phyloP scores from a whole-genome alignment of 768 basidiomycete species.

The Dictyophora rubrovolvata region DNA sequence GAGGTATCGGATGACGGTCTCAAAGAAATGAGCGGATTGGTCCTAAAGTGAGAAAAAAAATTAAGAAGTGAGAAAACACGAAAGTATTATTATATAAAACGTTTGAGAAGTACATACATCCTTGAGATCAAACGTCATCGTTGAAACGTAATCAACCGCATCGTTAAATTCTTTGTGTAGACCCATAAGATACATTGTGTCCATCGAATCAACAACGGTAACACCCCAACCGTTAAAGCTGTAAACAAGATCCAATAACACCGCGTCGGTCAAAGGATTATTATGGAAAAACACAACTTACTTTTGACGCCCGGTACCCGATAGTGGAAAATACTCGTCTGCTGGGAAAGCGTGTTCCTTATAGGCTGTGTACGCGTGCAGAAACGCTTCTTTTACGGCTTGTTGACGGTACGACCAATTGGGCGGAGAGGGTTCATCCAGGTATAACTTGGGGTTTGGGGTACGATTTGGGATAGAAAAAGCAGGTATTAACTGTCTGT shows the following conservation, averaged over 20 bases:
- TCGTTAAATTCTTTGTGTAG: conserved; percentile 59
- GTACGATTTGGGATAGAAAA: neutral
- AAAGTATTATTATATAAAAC: conserved; percentile 2
- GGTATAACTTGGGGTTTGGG: neutral
- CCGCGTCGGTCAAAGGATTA: neutral
- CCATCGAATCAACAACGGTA: conserved; percentile 71
- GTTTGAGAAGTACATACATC: neutral
- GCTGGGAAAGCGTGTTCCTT: conserved; percentile 45
- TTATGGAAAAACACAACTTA: conserved; percentile 21
- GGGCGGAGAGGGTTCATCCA: neutral
- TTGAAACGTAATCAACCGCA: conserved; percentile 51
- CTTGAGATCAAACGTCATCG: conserved; percentile 28
- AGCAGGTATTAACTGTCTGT: neutral
- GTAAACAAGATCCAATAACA: neutral
- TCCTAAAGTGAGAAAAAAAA: conserved; percentile 12
- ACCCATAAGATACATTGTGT: conserved; percentile 78
- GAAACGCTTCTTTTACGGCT: conserved; percentile 50
- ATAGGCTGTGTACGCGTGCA: conserved; percentile 61
- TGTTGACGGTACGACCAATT: conserved; percentile 43
- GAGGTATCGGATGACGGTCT: conserved; percentile 84
- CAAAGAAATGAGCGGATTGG: conserved; percentile 51
- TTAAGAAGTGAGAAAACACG: too few species aligned
- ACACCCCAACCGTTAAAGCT: conserved; percentile 80
- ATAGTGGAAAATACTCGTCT: conserved; percentile 53
- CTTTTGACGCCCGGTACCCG: conserved; percentile 40